phyloP scores from a whole-genome alignment of 768 basidiomycete species.

The Pleurotus citrinopileatus region DNA sequence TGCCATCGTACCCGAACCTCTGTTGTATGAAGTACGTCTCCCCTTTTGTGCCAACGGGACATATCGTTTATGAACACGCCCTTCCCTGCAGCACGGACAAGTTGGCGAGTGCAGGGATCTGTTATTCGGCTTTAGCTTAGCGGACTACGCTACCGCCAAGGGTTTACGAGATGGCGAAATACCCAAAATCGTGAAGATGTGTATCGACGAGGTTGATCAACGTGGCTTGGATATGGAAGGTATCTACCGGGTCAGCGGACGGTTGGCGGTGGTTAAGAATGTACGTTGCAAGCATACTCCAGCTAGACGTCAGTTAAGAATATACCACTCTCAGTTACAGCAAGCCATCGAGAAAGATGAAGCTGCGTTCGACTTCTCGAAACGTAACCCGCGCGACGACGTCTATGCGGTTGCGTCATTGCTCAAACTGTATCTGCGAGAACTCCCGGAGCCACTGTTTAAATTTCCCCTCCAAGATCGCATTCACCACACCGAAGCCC shows the following conservation, averaged over 20 bases:
- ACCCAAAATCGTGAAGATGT: conserved; percentile 79
- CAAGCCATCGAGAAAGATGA: conserved; percentile 89
- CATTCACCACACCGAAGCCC: conserved; percentile 73
- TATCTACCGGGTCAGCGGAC: conserved; percentile 75
- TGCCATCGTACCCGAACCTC: conserved; percentile 64
- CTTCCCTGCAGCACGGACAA: conserved; percentile 51
- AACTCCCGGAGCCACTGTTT: conserved; percentile 89
- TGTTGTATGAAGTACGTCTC: conserved; percentile 45
- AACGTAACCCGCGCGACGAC: conserved; percentile 58
- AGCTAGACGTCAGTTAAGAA: background rate
- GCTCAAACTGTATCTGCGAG: conserved; percentile 84
- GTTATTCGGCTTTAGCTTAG: conserved; percentile 85
- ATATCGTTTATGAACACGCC: background rate
- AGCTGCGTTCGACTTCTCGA: conserved; percentile 58
- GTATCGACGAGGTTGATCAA: conserved; percentile 79
- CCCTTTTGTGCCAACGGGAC: background rate
- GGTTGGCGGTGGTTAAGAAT: conserved; percentile 81
- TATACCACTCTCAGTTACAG: conserved; percentile 51
- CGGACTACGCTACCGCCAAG: conserved; percentile 86
- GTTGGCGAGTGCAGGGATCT: conserved; percentile 87
- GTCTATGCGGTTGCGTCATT: conserved; percentile 81
- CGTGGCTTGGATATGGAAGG: conserved; percentile 78
- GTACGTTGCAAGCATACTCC: conserved; percentile 35
- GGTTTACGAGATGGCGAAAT: conserved; percentile 68
- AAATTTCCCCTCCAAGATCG: conserved; percentile 78